A percentile compares a stretch with the other conserved stretches of the same genome.
These are phyloP conservation scores for Nymphaea thermarum DNA, from an alignment of 164 flowering plant genomes.

Conservation along the genomic window DNA sequence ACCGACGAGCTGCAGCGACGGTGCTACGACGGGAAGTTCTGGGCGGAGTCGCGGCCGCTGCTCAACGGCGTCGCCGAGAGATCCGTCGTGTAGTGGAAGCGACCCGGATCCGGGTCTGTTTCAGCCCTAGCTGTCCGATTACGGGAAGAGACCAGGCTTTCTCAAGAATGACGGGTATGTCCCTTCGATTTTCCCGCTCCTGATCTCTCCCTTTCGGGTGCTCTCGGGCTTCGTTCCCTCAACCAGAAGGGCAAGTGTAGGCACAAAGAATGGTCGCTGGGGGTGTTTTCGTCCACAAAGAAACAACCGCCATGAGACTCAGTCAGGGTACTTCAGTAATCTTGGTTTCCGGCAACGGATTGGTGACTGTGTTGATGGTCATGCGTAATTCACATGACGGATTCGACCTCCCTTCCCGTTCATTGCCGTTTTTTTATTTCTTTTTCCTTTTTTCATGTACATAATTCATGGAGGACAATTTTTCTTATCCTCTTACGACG, in stretches of 20 bases:
- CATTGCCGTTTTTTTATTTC: background rate
- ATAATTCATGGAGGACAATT: too few relatives aligned
- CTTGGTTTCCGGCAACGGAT: background rate
- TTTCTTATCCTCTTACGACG: background rate
- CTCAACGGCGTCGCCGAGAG: constrained; percentile 27
- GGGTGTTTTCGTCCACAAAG: background rate
- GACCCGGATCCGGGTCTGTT: background rate
- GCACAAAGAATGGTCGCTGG: background rate
- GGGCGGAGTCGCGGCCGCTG: constrained; percentile 61
- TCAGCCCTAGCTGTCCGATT: background rate
- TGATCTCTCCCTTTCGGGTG: too few relatives aligned
- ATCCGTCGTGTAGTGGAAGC: constrained; percentile 11
- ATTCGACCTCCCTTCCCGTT: background rate
- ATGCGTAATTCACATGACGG: background rate
- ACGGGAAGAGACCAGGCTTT: too few relatives aligned
- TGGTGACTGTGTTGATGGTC: background rate
- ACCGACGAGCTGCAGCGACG: constrained; percentile 42
- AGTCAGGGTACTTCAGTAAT: background rate
- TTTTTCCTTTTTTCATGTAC: too few relatives aligned
- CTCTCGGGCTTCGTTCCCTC: background rate
- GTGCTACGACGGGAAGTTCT: constrained; percentile 24
- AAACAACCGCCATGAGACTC: background rate
- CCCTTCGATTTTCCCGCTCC: too few relatives aligned
- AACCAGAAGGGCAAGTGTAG: background rate
- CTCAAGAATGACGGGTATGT: too few relatives aligned